A percentile compares a stretch with the other conserved stretches of the same genome.
These are phyloP conservation scores for Annulohypoxylon moriforme DNA, from an alignment of 495 filamentous ascomycete species.

Conservation along the genomic window DNA sequence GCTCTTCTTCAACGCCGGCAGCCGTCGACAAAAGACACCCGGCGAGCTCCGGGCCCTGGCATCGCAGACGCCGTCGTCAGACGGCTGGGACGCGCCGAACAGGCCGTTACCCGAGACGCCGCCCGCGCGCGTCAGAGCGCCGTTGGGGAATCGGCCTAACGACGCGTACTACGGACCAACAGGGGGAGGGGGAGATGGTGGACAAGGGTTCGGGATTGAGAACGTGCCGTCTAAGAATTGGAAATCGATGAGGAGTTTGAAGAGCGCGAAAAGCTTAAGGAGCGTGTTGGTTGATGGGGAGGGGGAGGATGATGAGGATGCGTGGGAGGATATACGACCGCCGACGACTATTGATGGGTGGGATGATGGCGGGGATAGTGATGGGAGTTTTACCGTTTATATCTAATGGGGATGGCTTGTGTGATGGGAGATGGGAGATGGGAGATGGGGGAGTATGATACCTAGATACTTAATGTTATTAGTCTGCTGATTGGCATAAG, in stretches of 20 bases:
- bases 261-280: slow-evolving; percentile 41
- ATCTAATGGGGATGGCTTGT: slow-evolving; percentile 30
- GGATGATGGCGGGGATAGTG: slow-evolving; percentile 37
- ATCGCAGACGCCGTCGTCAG: slow-evolving; percentile 32
- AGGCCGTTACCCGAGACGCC: slow-evolving; percentile 41
- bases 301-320: slow-evolving; percentile 42
- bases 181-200: slow-evolving; percentile 6
- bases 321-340: slow-evolving; percentile 48
- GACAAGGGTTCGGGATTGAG: slow-evolving; percentile 3
- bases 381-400: slow-evolving; percentile 49
- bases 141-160: slow-evolving; percentile 29
- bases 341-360: slow-evolving; percentile 43
- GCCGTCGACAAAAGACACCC: slow-evolving; percentile 17
- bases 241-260: slow-evolving; percentile 35
- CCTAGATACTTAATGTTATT: slow-evolving; percentile 36
- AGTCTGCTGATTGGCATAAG: not conserved
- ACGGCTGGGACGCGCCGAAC: slow-evolving; percentile 22
- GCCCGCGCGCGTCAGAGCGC: slow-evolving; percentile 26
- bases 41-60: slow-evolving; percentile 12
- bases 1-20: slow-evolving; percentile 15
- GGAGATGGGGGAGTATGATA: slow-evolving; percentile 36
- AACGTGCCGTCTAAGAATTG: slow-evolving; percentile 28
- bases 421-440: not conserved
- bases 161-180: slow-evolving; percentile 8
- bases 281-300: slow-evolving; percentile 36